Evolutionary conservation across 106 monocot species (phyloP).

Genomic region (Agapanthus africanus): DNA sequence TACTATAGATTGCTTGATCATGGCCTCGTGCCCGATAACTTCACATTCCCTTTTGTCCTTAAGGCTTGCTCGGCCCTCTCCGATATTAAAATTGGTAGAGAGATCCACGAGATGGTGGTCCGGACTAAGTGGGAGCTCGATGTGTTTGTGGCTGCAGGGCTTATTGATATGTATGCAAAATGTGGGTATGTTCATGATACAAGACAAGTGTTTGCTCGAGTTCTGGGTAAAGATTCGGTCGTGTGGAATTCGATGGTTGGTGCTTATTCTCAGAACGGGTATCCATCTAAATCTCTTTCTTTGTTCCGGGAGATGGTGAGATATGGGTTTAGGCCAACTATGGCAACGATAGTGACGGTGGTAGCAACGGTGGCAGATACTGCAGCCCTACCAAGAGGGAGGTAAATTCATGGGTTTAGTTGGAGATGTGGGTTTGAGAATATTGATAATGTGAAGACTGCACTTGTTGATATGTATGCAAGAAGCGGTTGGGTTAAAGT

Average conservation of each 20-base stretch:
- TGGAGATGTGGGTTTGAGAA: slow-evolving; percentile 41
- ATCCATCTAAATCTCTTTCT: slow-evolving; percentile 36
- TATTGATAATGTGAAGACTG: slow-evolving; percentile 53
- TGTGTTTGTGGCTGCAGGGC: slow-evolving; percentile 62
- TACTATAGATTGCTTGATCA: slow-evolving; percentile 38
- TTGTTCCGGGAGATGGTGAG: slow-evolving; percentile 45
- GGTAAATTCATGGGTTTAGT: slow-evolving; percentile 56
- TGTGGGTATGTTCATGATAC: slow-evolving; percentile 52
- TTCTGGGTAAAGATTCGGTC: slow-evolving; percentile 39
- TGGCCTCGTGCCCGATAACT: slow-evolving; percentile 58
- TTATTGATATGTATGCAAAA: slow-evolving; percentile 79
- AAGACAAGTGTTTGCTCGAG: slow-evolving; percentile 42
- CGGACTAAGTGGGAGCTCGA: slow-evolving; percentile 31
- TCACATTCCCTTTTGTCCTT: slow-evolving; percentile 81
- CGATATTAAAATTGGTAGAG: slow-evolving; percentile 30
- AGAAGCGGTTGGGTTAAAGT: slow-evolving; percentile 60
- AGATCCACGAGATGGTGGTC: slow-evolving; percentile 36
- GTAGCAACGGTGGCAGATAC: slow-evolving; percentile 57
- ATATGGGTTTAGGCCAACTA: slow-evolving; percentile 35
- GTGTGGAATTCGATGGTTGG: slow-evolving; percentile 85
- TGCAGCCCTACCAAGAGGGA: slow-evolving; percentile 44
- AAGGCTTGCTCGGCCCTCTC: slow-evolving; percentile 65
- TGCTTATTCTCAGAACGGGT: slow-evolving; percentile 52
- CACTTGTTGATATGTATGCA: slow-evolving; percentile 80
- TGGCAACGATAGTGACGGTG: slow-evolving; percentile 59